Base-by-base conservation (phyloP, 306 rosid species). In the Benincasa hispida region DNA sequence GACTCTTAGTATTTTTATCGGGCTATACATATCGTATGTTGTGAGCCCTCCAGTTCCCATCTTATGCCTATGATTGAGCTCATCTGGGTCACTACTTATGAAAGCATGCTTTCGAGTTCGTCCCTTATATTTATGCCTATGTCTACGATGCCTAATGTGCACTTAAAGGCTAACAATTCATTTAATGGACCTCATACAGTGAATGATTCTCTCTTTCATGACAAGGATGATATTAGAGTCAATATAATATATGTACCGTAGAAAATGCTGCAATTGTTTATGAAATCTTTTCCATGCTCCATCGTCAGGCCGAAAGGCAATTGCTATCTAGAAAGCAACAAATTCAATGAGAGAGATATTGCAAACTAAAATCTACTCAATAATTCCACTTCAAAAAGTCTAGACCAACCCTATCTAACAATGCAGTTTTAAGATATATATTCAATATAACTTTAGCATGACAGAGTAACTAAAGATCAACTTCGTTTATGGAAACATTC, bases 201-300 rank as follows among this genome's bases (percentile, higher is more conserved):
- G 8, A 66, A 66, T 66, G 28, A 66, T 32, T 21, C n/a, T 65
- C 73, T 37, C 17, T n/a, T n/a, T 66, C 6, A 9, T n/a, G 73
- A 19, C 17, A 65, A 67, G 18, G 53, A 54, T 30, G 48, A 42
- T 12, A 42, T 10, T 12, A 42, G 50, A 42, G 39, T 35, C 39
- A 42, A 12, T 18, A 78, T 13, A 37, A 10, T 45, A 21, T 12
- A 61, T 75, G 47, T 90, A 94, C 99, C 88, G 82, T 94, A 35
- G 99, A 97, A 90, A 94, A 87, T 94, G 96, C 79, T 90, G 97
- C 42, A 94, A 88, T 85, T 88, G 95, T 83, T 83, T 92, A 81
- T 94, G 93, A 85, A 94, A 92, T 87, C 97, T 85, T 83, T 94
- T 92, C 96, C 95, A 94, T 21, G 96, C 97, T 65, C 99, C 99